A percentile compares a stretch with the other conserved stretches of the same genome.
phyloP scores from a whole-genome alignment of 2,329 filamentous ascomycete species.

The Colletotrichum abscissum region DNA sequence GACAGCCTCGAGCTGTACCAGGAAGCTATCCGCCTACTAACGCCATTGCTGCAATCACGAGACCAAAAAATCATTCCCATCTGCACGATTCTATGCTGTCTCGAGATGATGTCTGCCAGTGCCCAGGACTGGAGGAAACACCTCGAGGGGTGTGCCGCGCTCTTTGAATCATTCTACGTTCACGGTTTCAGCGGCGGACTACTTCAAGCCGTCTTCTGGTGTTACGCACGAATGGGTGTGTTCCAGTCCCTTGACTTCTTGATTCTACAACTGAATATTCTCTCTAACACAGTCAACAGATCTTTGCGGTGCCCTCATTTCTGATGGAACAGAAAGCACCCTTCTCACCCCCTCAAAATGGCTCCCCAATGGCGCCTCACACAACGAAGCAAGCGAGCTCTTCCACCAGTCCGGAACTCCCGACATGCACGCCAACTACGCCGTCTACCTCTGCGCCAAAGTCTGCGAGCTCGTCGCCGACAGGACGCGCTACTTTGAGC shows the following conservation, averaged over 20 bases:
- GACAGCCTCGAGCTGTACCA: conserved; percentile 67
- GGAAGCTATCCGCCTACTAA: conserved; percentile 59
- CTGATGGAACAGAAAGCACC: conserved; percentile 61
- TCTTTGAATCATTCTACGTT: conserved; percentile 65
- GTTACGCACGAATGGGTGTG: conserved; percentile 66
- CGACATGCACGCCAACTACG: conserved; percentile 70
- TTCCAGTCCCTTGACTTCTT: background rate
- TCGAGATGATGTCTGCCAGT: conserved; percentile 57
- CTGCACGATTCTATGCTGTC: conserved; percentile 52
- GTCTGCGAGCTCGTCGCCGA: conserved; percentile 62
- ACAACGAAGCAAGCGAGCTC: conserved; percentile 48
- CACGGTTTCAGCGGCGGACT: conserved; percentile 64
- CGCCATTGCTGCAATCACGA: conserved; percentile 47
- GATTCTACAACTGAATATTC: background rate
- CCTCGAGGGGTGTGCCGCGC: conserved; percentile 66
- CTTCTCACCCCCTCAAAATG: conserved; percentile 62
- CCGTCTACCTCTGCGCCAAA: conserved; percentile 66
- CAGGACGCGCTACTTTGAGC: conserved; percentile 59
- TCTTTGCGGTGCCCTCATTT: conserved; percentile 66
- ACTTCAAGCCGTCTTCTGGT: conserved; percentile 68
- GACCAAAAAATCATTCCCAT: conserved; percentile 48
- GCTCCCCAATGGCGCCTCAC: conserved; percentile 53
- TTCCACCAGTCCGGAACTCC: conserved; percentile 45
- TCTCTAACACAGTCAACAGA: conserved; percentile 47
- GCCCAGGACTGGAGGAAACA: conserved; percentile 64